Evolutionary conservation across 2,329 filamentous ascomycete genomes (phyloP), one percentile per base, ranked within the genome.

Genomic region (Tolypocladium amazonense): DNA sequence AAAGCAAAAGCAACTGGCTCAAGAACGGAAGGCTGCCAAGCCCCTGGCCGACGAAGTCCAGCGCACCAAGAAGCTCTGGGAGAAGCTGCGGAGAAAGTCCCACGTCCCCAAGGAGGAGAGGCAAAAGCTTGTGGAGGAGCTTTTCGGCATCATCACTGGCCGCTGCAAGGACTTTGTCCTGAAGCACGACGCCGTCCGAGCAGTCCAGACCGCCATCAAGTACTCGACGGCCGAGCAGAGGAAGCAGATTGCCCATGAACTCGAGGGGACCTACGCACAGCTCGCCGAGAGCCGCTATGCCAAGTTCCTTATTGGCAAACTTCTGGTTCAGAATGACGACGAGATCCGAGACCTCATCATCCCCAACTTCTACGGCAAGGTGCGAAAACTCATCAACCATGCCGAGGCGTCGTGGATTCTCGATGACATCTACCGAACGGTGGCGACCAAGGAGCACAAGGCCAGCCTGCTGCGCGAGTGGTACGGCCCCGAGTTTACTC

Each of bases 181-280:
- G 77, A 99, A 99, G 83, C 94, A 99, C 74, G 94, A 99, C 72
- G 90, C 92, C 41, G 93, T 96, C n/a, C 85, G 94, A 66, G 92
- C 96, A 50, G 89, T 99, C 33, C 94, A 99, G 77, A 97, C 92
- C 15, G 94, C 93, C 43, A 85, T 99, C 76, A 99, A 99, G 75
- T 99, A 99, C 75, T 89, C 91, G 56, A 95, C 88, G 54, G 80
- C 86, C 59, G 88, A 89, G 62, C 92, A 97, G 76, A 84, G 90
- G 70, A 90, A 88, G 74, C 85, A 88, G 77, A 97, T 99, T 68
- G 91, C 92, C 11, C 81, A 79, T 61, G 94, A 99, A 74, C 81
- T 99, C 59, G 86, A 89, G 73, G 92, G 92, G 23, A 88, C 88
- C 65, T 96, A 95, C 73, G 84, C 86, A 52, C 84, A 89, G 66